These are phyloP conservation scores for Davidsoniella australis DNA, from an alignment of 2,329 filamentous ascomycete species.

Conservation along the genomic window DNA sequence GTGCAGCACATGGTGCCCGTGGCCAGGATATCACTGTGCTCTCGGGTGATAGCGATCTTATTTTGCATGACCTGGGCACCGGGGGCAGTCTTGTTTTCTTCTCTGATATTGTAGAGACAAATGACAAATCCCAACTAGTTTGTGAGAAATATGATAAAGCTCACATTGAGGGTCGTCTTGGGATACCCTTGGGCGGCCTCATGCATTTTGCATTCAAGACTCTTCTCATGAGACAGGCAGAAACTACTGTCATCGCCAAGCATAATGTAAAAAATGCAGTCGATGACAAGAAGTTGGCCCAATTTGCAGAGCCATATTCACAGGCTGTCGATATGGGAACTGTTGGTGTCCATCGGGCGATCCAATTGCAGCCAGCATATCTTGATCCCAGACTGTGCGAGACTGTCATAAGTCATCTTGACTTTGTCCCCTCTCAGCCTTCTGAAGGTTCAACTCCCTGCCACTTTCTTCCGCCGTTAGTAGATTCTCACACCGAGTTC, in stretches of 20 bases:
- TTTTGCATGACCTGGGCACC: constrained; percentile 53
- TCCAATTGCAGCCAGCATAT: constrained; percentile 1
- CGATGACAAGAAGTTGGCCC: neutral
- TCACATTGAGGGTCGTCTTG: constrained; percentile 26
- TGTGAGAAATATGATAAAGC: constrained; percentile 19
- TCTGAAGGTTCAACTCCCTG: constrained; percentile 15
- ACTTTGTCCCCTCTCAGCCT: constrained; percentile 13
- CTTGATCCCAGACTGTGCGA: constrained; percentile 26
- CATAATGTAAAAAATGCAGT: neutral
- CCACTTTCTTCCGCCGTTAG: constrained; percentile 48
- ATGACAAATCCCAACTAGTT: constrained; percentile 9
- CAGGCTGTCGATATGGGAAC: constrained; percentile 1
- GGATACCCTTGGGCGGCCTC: constrained; percentile 17
- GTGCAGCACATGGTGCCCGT: constrained; percentile 44
- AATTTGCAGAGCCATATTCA: constrained; percentile 4
- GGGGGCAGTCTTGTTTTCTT: constrained; percentile 50
- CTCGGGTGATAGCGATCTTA: constrained; percentile 75
- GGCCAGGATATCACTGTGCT: constrained; percentile 39
- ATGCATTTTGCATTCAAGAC: constrained; percentile 19
- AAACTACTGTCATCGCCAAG: constrained; percentile 13
- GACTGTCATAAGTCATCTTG: constrained; percentile 19
- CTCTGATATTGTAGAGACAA: constrained; percentile 14
- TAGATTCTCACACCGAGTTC: constrained; percentile 27
- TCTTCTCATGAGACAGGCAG: constrained; percentile 12
- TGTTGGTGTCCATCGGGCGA: neutral